Percentiles rank a stretch among this genome's conserved stretches.
Evolutionary conservation across 768 basidiomycete genomes (phyloP).

Genomic region (Rhizopogon rudus): DNA sequence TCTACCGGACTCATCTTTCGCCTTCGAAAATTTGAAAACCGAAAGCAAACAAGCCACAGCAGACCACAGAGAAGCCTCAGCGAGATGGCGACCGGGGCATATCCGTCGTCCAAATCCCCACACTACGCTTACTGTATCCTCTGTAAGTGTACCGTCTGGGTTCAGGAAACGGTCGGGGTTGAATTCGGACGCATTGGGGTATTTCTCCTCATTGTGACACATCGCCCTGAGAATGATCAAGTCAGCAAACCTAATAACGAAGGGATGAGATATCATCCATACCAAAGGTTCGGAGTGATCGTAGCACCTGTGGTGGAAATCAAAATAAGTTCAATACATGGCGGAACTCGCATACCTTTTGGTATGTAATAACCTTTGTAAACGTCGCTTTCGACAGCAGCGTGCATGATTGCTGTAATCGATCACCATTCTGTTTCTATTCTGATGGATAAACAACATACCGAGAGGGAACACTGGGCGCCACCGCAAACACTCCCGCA

Average conservation of each 20-base stretch:
- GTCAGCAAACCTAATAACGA: not conserved
- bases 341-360: not conserved
- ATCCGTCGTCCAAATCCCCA: conserved; percentile 35
- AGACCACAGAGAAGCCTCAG: conserved; percentile 27
- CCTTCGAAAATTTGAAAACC: conserved; percentile 4
- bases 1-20: conserved; percentile 2
- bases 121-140: not conserved
- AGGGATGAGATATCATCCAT: not conserved
- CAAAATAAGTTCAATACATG: not conserved
- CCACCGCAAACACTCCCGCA: conserved; percentile 5
- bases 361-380: conserved; percentile 2
- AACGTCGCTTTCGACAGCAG: not conserved
- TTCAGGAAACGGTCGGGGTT: conserved; percentile 29
- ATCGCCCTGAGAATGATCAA: conserved; percentile 13
- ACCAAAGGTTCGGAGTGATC: conserved; percentile 4
- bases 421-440: not conserved
- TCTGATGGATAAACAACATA: not conserved
- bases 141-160: not conserved
- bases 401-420: not conserved
- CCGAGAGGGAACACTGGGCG: not conserved
- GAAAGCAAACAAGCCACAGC: conserved; percentile 2
- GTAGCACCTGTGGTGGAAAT: not conserved
- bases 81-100: conserved; percentile 34
- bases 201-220: conserved; percentile 25
- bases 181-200: conserved; percentile 32